phyloP scores from a whole-genome alignment of 768 basidiomycete genomes.

The Leccinum boreale region DNA sequence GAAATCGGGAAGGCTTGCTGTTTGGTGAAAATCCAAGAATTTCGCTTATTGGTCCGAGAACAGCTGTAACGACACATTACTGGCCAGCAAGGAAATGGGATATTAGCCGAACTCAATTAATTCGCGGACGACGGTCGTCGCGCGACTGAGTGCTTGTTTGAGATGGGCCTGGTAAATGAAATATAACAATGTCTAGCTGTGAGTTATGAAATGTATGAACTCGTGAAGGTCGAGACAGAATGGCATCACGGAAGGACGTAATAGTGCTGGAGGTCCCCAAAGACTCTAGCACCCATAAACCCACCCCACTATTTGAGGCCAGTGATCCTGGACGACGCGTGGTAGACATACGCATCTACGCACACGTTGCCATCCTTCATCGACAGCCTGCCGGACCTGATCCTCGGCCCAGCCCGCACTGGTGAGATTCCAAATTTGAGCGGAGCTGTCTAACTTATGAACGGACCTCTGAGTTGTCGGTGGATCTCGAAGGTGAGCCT shows the following conservation, averaged over 20 bases:
- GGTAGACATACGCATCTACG: constrained; percentile 22
- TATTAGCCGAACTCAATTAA: constrained; percentile 34
- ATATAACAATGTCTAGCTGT: constrained; percentile 26
- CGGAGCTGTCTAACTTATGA: constrained; percentile 31
- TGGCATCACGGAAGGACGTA: constrained; percentile 29
- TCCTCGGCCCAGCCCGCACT: constrained; percentile 31
- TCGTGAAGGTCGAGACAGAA: constrained; percentile 22
- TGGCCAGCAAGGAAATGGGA: constrained; percentile 25
- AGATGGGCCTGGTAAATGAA: constrained; percentile 30
- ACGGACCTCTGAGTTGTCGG: constrained; percentile 22
- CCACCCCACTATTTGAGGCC: constrained; percentile 23
- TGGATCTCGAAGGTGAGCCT: constrained; percentile 30
- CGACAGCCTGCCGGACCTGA: constrained; percentile 24
- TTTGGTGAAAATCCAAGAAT: constrained; percentile 28
- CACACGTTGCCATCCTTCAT: constrained; percentile 25
- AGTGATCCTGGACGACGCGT: constrained; percentile 19
- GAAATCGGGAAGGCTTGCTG: constrained; percentile 15
- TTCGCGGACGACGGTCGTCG: constrained; percentile 28
- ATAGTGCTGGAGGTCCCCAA: constrained; percentile 27
- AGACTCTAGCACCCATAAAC: constrained; percentile 13
- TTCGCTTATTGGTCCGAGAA: constrained; percentile 32
- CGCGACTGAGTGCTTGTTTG: constrained; percentile 24
- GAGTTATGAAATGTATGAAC: constrained; percentile 27
- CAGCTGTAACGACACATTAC: constrained; percentile 26
- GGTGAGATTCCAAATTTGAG: constrained; percentile 26